These are phyloP conservation scores for Monilinia aucupariae DNA, from an alignment of 2,329 filamentous ascomycete genomes.

Conservation along the genomic window DNA sequence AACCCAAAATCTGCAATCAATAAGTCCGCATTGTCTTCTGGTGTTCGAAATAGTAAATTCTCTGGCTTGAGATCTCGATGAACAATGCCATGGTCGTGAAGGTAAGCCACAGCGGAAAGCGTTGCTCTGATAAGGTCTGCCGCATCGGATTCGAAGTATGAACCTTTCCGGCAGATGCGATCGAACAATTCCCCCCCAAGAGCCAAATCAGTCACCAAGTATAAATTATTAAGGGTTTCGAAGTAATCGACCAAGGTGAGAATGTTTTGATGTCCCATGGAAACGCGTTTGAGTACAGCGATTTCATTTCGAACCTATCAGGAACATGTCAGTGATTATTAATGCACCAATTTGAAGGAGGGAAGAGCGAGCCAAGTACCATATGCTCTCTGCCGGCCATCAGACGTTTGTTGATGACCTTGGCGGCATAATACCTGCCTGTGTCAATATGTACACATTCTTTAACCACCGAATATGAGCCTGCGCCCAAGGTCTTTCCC, in stretches of 20 bases:
- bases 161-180: constrained; percentile 96
- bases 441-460: constrained; percentile 99
- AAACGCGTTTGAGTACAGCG: constrained; percentile 93
- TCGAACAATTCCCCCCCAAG: constrained; percentile 96
- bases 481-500: constrained; percentile 92
- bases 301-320: constrained; percentile 93
- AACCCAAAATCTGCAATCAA: constrained; percentile 96
- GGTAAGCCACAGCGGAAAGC: constrained; percentile 93
- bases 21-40: constrained; percentile 94
- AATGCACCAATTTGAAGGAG: not conserved
- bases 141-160: constrained; percentile 96
- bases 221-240: constrained; percentile 99
- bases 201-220: constrained; percentile 93
- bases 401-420: constrained; percentile 97
- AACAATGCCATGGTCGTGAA: constrained; percentile 97
- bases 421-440: constrained; percentile 94
- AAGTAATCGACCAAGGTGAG: constrained; percentile 98
- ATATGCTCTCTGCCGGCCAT: constrained; percentile 98
- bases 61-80: constrained; percentile 97
- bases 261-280: constrained; percentile 98
- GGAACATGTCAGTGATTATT: not conserved
- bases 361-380: constrained; percentile 48
- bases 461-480: constrained; percentile 97
- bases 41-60: constrained; percentile 92
- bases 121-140: constrained; percentile 92